Base-by-base conservation (phyloP, 2,329 filamentous ascomycete genomes). In the Epichloe elymi region DNA sequence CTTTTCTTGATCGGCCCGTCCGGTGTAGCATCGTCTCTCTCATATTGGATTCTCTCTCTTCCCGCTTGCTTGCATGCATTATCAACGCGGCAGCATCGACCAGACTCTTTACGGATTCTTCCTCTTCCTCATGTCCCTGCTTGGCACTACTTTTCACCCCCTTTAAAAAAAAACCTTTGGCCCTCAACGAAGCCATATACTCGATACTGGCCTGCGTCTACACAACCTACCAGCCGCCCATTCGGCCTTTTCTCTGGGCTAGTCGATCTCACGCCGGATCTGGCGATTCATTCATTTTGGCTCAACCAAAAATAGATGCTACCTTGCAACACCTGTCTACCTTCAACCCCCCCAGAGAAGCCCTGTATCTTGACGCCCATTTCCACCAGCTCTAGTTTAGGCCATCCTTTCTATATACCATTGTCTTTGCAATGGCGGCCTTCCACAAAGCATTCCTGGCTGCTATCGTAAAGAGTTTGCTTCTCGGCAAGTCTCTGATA, bases 401-500 rank as follows among this genome's bases (percentile, higher is more conserved):
- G 52, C 56, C 55, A 53, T 61, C 26, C 26, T 30, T 70, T 65
- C 66, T 65, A 71, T 74, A 73, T 72, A 68, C 67, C 59, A 66
- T 79, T 72, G 67, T 71, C 72, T 70, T 70, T 70, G 70, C 73
- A 63, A 83, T 82, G 78, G 68, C 73, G 62, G 72, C 70, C 48
- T 67, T 83, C 58, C 75, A 72, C 57, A 74, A 74, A 64, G 71
- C 72, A 46, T 66, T 83, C 59, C 59, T 78, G 54, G 70, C 75
- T 56, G 78, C 76, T 53, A 65, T 76, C 50, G 59, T 81, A 62
- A 79, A 74, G 67, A 78, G 76, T 58, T 69, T 83, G 51, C 67
- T 80, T 47, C 71, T 74, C 48, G 79, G 79, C 58, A 81, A 76
- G 66, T 78, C 78, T 47, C 66, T 82, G 54, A 63, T 83, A 53